A percentile compares a stretch with the other conserved stretches of the same genome.
phyloP scores from a whole-genome alignment of 2,329 filamentous ascomycete species.

The Hortaea werneckii region DNA sequence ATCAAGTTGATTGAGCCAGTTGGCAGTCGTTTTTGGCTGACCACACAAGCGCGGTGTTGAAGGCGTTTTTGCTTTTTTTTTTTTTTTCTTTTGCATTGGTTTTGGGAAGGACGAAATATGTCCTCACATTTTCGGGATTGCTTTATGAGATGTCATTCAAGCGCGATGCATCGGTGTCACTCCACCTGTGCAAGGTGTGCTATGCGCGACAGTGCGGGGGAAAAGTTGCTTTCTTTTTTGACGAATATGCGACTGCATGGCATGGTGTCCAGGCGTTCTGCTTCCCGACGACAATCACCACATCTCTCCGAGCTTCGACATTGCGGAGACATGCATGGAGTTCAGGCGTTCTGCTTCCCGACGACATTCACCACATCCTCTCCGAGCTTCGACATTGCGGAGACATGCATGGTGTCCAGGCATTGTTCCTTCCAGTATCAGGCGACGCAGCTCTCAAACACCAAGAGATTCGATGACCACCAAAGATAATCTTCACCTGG shows the following conservation, averaged over 20 bases:
- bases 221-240: background rate
- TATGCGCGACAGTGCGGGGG: background rate
- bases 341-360: background rate
- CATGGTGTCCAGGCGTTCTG: background rate
- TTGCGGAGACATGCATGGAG: background rate
- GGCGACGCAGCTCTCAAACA: background rate
- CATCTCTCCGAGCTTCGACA: no score
- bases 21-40: background rate
- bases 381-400: no score
- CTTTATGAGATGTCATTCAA: background rate
- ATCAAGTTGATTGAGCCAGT: no score
- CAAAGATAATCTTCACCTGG: background rate
- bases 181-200: background rate
- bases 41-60: background rate
- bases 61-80: background rate
- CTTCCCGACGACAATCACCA: background rate
- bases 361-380: no score
- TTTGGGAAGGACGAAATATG: background rate
- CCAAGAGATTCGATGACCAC: background rate
- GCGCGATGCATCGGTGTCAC: background rate
- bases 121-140: background rate
- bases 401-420: background rate
- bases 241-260: background rate
- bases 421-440: background rate
- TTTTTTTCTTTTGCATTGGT: no score